Conservation (phyloP, 2,329 filamentous ascomycete species). For the Trichoderma semiorbis region DNA sequence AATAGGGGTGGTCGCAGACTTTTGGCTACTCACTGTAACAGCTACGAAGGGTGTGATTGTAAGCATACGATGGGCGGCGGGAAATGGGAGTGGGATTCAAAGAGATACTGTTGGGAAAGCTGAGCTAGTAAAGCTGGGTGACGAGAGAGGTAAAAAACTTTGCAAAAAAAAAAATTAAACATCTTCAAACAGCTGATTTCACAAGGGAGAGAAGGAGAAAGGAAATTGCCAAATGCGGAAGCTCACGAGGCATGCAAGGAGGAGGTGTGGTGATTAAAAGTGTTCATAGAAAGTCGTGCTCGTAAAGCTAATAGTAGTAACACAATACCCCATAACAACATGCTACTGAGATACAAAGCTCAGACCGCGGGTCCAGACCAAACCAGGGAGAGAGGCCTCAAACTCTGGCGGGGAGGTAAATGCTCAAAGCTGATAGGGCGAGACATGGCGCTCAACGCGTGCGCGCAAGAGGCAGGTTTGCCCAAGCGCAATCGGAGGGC, state of each 20-base stretch:
- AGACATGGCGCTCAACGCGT: slow-evolving; percentile 2
- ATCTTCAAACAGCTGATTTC: neutral
- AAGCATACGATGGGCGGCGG: neutral
- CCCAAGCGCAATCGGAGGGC: neutral
- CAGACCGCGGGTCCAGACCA: neutral
- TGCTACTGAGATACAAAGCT: neutral
- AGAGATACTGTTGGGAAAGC: neutral
- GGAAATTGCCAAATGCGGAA: neutral
- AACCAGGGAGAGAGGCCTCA: neutral
- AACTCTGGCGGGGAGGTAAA: neutral
- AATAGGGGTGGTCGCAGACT: too few relatives aligned
- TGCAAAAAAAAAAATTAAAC: neutral
- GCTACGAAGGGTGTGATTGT: neutral
- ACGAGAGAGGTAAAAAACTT: too few relatives aligned
- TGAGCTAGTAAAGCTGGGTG: neutral
- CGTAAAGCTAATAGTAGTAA: neutral
- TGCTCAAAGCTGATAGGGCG: neutral
- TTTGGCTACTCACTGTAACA: neutral
- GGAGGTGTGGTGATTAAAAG: neutral
- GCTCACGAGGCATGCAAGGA: slow-evolving; percentile 16
- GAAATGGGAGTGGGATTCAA: neutral
- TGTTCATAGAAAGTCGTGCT: slow-evolving; percentile 7
- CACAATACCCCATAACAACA: neutral
- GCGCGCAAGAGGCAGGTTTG: neutral
- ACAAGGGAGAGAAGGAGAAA: neutral